Percentiles rank a stretch among this genome's conserved stretches.
Evolutionary conservation across 192 early-diverging fungal species (phyloP).

Genomic region (Hyaloraphidium curvatum): DNA sequence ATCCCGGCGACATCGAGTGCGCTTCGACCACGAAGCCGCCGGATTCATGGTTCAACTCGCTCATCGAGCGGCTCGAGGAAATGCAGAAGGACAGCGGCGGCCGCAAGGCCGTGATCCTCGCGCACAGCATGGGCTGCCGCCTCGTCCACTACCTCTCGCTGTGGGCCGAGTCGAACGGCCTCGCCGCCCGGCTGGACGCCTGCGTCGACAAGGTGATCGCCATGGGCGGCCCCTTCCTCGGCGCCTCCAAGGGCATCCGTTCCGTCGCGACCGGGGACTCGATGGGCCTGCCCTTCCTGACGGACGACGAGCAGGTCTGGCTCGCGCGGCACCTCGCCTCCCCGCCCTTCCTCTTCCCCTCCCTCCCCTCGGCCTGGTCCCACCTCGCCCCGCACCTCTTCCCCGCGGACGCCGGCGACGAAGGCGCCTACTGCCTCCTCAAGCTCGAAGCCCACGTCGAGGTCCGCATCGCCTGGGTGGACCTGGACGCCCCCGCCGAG

Average conservation of each 20-base stretch:
- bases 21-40: no score
- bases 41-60: no score
- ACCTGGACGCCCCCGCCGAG: no score
- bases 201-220: background rate
- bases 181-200: background rate
- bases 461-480: no score
- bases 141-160: background rate
- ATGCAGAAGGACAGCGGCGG: background rate
- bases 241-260: background rate
- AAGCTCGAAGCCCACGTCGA: no score
- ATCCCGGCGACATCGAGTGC: no score
- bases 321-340: background rate
- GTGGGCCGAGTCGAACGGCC: background rate
- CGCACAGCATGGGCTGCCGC: background rate
- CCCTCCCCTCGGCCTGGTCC: no score
- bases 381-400: no score
- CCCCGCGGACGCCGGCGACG: no score
- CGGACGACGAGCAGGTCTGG: background rate
- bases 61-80: background rate
- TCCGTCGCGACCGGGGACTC: background rate
- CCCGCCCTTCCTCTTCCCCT: background rate
- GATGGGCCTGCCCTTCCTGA: slow-evolving; percentile 1
- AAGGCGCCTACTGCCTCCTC: no score
- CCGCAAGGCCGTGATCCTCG: background rate
- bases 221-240: background rate